Evolutionary conservation across 202 grass and related monocot species (phyloP), one percentile per base, ranked within the genome.

Genomic region (Saccharum hybrid): DNA sequence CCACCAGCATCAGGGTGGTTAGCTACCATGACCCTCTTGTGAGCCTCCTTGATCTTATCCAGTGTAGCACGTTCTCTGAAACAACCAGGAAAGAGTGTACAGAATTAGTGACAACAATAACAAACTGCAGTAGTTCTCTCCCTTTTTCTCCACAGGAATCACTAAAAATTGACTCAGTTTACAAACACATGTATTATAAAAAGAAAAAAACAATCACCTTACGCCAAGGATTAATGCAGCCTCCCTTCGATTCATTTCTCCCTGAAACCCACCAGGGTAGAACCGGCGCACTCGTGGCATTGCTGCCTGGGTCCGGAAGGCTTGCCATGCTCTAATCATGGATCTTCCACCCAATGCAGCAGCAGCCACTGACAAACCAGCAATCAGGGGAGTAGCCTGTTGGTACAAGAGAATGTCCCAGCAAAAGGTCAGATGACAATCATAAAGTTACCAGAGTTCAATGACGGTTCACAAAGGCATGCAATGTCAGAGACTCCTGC

Each of bases 41-140:
- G 96, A 71, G 96, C 96, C 43, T 92, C 96, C 83, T 90, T 99
- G 74, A 99, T 94, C 83, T 92, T 99, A 63, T 96, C 88, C 28
- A 86, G 0, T 18, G 91, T 86, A 31, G 88, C 89, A 84, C 87
- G 93, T 54, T 99, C 93, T 74, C 96, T 99, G 82, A 65, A 66
- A 74, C 49, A 67, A 68, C 28, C 75, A 67, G 26, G 9, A 18
- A 75, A 77, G 0, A n/a, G 9, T 34, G 39, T 6, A 38, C 7
- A n/a, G 14, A 22, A 37, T 59, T 87, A 75, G 19, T 3, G 61
- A 36, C 4, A 46, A 36, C 21, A 15, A 18, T 62, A 23, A 0
- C 7, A 63, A 16, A 9, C 14, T 45, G 38, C 34, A 11, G 34
- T n/a, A 33, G 4, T 45, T 5, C 28, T 37, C 38, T 4, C 16